A percentile compares a stretch with the other conserved stretches of the same genome.
Evolutionary conservation across 805 yeast genomes (phyloP).

Genomic region (Candida takata): DNA sequence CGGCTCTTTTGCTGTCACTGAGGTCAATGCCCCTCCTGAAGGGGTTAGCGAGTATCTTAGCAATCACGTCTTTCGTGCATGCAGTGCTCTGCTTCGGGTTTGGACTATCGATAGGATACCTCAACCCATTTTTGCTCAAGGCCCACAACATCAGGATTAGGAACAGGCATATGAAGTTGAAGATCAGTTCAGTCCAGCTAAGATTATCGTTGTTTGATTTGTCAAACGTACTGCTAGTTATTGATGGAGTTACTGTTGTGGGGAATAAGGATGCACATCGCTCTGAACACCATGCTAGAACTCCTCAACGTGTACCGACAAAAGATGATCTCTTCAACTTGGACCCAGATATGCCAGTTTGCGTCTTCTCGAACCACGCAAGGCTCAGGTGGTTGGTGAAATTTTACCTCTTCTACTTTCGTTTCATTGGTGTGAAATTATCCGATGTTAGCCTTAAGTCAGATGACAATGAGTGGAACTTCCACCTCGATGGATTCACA

Average conservation of each 20-base stretch:
- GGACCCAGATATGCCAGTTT: slow-evolving; percentile 12
- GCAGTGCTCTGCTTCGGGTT: slow-evolving; percentile 8
- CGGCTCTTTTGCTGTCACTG: too few relatives aligned
- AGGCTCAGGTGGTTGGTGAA: slow-evolving; percentile 6
- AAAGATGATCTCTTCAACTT: slow-evolving; percentile 7
- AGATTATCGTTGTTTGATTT: slow-evolving; percentile 11
- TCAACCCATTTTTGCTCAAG: slow-evolving; percentile 24
- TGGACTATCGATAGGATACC: slow-evolving; percentile 24
- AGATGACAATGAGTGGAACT: slow-evolving; percentile 8
- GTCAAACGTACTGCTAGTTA: slow-evolving; percentile 11
- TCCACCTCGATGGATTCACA: slow-evolving; percentile 11
- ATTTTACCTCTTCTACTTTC: slow-evolving; percentile 17
- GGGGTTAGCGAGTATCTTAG: too few relatives aligned
- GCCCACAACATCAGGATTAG: slow-evolving; percentile 12
- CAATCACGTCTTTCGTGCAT: too few relatives aligned
- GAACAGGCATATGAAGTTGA: slow-evolving; percentile 5
- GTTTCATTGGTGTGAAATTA: slow-evolving; percentile 19
- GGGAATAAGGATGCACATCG: slow-evolving; percentile 1
- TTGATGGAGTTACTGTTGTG: slow-evolving; percentile 17
- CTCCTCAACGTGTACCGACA: background rate
- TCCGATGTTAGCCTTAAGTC: slow-evolving; percentile 8
- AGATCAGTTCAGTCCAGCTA: slow-evolving; percentile 12
- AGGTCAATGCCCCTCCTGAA: too few relatives aligned
- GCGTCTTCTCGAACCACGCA: slow-evolving; percentile 10
- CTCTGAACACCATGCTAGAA: background rate